phyloP scores from a whole-genome alignment of 441 rosid genomes.

The Bruguiera hainesii region DNA sequence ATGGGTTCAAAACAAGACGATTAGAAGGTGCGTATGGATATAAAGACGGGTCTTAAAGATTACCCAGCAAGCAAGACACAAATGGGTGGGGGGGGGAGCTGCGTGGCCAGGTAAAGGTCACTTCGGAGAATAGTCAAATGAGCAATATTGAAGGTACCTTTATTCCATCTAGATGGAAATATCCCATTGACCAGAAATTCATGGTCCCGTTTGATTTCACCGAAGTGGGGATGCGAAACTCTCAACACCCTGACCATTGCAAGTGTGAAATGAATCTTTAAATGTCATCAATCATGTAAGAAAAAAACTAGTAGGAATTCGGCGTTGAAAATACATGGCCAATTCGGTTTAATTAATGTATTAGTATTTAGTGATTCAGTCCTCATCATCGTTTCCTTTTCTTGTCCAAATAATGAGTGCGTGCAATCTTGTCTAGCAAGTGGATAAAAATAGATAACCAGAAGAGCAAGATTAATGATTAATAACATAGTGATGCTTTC shows the following conservation, averaged over 20 bases:
- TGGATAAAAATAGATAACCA: too few relatives aligned
- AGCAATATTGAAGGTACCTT: too few relatives aligned
- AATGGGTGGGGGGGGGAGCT: too few relatives aligned
- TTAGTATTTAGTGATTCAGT: not conserved
- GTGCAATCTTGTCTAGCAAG: slow-evolving; percentile 11
- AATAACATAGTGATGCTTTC: too few relatives aligned
- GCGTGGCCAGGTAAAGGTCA: too few relatives aligned
- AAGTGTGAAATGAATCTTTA: slow-evolving; percentile 24
- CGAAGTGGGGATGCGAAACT: not conserved
- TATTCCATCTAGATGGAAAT: not conserved
- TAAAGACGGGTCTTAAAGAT: too few relatives aligned
- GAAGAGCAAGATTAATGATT: too few relatives aligned
- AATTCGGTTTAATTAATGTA: not conserved
- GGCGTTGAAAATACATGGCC: slow-evolving; percentile 22
- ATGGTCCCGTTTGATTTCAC: not conserved
- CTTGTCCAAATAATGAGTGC: slow-evolving; percentile 11
- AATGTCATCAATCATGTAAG: slow-evolving; percentile 15
- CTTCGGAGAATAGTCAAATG: not conserved
- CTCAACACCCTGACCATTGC: not conserved
- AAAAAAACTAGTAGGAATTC: slow-evolving; percentile 3
- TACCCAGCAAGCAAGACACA: too few relatives aligned
- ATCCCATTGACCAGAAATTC: not conserved
- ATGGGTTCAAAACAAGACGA: too few relatives aligned
- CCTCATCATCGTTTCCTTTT: slow-evolving; percentile 20
- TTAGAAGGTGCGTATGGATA: too few relatives aligned